Base-by-base conservation (phyloP, 345 rosid species). In the Acer yangbiense region DNA sequence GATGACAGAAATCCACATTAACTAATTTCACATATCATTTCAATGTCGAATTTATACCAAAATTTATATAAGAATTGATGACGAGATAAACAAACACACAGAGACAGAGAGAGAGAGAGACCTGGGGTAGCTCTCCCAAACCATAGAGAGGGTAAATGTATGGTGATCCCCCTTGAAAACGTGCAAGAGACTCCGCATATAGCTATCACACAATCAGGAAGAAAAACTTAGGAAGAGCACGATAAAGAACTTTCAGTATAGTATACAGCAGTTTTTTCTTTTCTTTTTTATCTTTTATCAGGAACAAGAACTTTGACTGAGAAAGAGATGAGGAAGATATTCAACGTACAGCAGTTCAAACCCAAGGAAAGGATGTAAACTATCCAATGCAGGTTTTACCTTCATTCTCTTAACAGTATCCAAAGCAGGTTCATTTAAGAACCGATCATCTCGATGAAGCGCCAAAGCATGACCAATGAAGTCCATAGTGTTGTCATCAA, bases 81-180 rank as follows among this genome's bases (percentile, higher is more conserved):
- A 8, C 46, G 1, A 9, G 50, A 46, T 46, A 10, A 10, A 46
- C 50, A 46, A 13, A 46, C 50, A 46, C 3, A 46, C 3, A 44
- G 48, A 9, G 12, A 44, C 54, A 23, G n/a, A 12, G 41, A 44
- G 13, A n/a, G 52, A 61, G 62, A 65, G 23, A 20, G 44, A 95
- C 99, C 98, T 95, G 99, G 27, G 99, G 99, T 63, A 95, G 88
- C 87, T 95, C 99, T 86, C 99, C 99, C 77, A 95, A 79, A 65
- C 99, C 99, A 77, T 95, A 95, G 67, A 93, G 84, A 69, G 99
- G 99, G 76, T 95, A 95, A 66, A 95, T 91, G 84, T 93, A 95
- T 1, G 99, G 99, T 35, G 99, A 95, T 78, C 98, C 96, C 78
- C 95, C 99, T 90, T 92, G 95, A 88, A 95, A 91, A 68, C 98